phyloP scores from a whole-genome alignment of 306 rosid species.

The Casuarina equisetifolia region DNA sequence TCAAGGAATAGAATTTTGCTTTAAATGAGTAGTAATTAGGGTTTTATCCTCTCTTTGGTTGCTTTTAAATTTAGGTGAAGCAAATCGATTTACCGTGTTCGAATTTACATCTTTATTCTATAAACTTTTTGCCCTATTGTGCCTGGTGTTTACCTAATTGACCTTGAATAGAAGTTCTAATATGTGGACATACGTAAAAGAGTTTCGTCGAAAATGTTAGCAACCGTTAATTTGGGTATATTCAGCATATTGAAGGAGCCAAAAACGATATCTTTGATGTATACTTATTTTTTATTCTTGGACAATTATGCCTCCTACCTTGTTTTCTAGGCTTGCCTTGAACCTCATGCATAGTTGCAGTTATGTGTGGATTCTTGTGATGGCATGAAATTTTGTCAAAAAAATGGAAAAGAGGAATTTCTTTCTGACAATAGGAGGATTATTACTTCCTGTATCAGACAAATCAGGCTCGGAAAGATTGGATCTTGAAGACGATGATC shows the following conservation, averaged over 20 bases:
- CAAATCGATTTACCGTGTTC: neutral
- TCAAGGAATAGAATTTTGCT: neutral
- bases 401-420: neutral
- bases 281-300: neutral
- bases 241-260: neutral
- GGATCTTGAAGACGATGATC: slow-evolving; percentile 5
- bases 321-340: neutral
- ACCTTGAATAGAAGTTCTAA: neutral
- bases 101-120: neutral
- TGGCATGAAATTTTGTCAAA: neutral
- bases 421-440: neutral
- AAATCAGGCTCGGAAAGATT: neutral
- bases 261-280: neutral
- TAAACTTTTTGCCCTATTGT: neutral
- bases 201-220: neutral
- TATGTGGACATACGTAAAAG: neutral
- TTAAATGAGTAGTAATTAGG: neutral
- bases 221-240: neutral
- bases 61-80: neutral
- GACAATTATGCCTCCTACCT: neutral
- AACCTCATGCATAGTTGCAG: neutral
- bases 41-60: neutral
- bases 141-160: neutral
- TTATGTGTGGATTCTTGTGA: neutral
- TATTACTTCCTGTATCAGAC: slow-evolving; percentile 4